phyloP scores from a whole-genome alignment of 2,329 filamentous ascomycete species.

The Dactylellina cionopaga region DNA sequence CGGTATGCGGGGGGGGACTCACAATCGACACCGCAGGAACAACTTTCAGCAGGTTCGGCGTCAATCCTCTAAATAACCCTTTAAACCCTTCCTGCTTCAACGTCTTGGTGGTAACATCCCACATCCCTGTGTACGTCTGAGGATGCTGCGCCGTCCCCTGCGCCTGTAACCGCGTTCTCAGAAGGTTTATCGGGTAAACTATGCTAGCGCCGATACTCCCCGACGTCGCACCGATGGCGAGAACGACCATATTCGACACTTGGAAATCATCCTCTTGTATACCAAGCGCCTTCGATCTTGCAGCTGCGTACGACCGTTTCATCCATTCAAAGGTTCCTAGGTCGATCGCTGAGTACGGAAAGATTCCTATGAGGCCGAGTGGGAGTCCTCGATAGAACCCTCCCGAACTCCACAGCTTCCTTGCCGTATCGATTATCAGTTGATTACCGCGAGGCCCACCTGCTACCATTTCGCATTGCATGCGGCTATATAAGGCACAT shows the following conservation, averaged over 20 bases:
- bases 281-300: slow-evolving; percentile 74
- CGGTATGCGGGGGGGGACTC: slow-evolving; percentile 32
- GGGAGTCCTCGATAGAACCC: slow-evolving; percentile 93
- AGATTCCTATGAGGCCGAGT: slow-evolving; percentile 95
- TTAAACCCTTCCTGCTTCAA: slow-evolving; percentile 81
- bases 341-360: slow-evolving; percentile 96
- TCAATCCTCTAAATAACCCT: slow-evolving; percentile 92
- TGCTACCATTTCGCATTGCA: slow-evolving; percentile 93
- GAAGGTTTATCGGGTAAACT: slow-evolving; percentile 93
- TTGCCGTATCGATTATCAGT: slow-evolving; percentile 81
- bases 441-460: slow-evolving; percentile 84
- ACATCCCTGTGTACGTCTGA: slow-evolving; percentile 87
- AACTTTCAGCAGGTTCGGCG: slow-evolving; percentile 94
- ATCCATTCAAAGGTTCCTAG: slow-evolving; percentile 94
- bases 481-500: slow-evolving; percentile 64
- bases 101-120: slow-evolving; percentile 87
- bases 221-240: slow-evolving; percentile 87
- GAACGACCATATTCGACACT: slow-evolving; percentile 79
- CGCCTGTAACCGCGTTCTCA: slow-evolving; percentile 85
- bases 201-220: slow-evolving; percentile 92
- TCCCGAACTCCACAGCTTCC: slow-evolving; percentile 83
- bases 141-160: slow-evolving; percentile 94
- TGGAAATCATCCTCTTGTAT: slow-evolving; percentile 85
- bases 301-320: slow-evolving; percentile 76
- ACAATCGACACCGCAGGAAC: slow-evolving; percentile 93